Conservation (phyloP, 495 filamentous ascomycete species). For the Penicillium goetzii region DNA sequence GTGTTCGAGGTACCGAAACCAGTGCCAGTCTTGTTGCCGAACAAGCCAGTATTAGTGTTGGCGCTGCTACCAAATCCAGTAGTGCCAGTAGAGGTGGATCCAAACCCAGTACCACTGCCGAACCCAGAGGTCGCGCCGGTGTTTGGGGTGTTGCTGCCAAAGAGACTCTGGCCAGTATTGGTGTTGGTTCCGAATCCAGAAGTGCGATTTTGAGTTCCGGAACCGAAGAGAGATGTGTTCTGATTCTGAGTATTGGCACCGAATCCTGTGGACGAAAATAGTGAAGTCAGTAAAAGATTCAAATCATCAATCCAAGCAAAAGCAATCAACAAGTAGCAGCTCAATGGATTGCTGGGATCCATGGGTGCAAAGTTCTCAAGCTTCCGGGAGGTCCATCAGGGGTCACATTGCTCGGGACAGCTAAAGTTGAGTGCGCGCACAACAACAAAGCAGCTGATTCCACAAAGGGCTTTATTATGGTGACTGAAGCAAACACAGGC, state of each 20-base stretch:
- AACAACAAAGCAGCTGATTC: slow-evolving; percentile 4
- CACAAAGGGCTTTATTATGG: not conserved
- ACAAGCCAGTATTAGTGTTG: slow-evolving; percentile 56
- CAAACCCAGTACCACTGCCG: slow-evolving; percentile 1
- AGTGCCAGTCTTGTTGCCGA: slow-evolving; percentile 44
- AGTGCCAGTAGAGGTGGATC: slow-evolving; percentile 41
- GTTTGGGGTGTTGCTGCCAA: slow-evolving; percentile 20
- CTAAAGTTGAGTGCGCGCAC: not conserved
- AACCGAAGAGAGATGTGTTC: slow-evolving; percentile 43
- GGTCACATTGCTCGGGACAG: not conserved
- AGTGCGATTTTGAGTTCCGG: slow-evolving; percentile 36
- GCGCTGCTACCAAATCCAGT: slow-evolving; percentile 48
- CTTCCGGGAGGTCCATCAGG: slow-evolving; percentile 7
- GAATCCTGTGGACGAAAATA: slow-evolving; percentile 38
- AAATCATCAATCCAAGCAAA: slow-evolving; percentile 9
- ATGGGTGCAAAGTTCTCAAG: slow-evolving; percentile 22
- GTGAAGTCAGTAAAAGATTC: slow-evolving; percentile 24
- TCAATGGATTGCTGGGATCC: slow-evolving; percentile 19
- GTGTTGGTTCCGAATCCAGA: slow-evolving; percentile 55
- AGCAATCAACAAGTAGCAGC: slow-evolving; percentile 27
- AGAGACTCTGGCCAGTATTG: slow-evolving; percentile 15
- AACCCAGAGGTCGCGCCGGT: slow-evolving; percentile 4
- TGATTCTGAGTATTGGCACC: slow-evolving; percentile 41
- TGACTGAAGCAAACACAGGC: not conserved
- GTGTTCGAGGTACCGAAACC: slow-evolving; percentile 46